Percentiles rank a stretch among this genome's conserved stretches.
These are phyloP conservation scores for Nemophila menziesii DNA, from an alignment of 257 asterid species.

Conservation along the genomic window DNA sequence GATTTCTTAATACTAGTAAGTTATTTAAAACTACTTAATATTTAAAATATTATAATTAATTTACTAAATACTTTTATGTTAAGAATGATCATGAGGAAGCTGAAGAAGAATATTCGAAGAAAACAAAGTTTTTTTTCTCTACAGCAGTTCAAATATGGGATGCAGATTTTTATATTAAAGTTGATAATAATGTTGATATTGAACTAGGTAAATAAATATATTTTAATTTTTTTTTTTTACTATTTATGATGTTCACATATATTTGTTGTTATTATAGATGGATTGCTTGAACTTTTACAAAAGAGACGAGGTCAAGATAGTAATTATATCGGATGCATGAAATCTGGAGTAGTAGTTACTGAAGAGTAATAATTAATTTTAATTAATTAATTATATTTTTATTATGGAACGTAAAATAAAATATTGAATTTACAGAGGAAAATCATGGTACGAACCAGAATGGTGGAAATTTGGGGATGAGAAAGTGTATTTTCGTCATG, in stretches of 20 bases:
- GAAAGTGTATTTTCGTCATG: conserved; percentile 94
- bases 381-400: background rate
- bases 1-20: conserved; percentile 89
- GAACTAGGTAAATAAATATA: conserved; percentile 60
- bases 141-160: conserved; percentile 88
- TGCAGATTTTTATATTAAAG: conserved; percentile 85
- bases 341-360: conserved; percentile 72
- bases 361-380: conserved; percentile 86
- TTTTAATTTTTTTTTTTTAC: background rate
- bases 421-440: conserved; percentile 55
- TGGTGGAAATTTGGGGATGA: conserved; percentile 98
- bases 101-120: conserved; percentile 72
- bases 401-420: background rate
- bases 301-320: conserved; percentile 54
- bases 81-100: conserved; percentile 94
- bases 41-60: too few species aligned
- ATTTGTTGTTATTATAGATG: conserved; percentile 40
- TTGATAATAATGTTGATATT: conserved; percentile 60
- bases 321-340: conserved; percentile 94
- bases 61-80: conserved; percentile 6
- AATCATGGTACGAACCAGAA: conserved; percentile 83
- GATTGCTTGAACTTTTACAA: conserved; percentile 58
- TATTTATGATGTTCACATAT: background rate
- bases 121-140: conserved; percentile 70
- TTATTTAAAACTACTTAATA: too few species aligned